Base-by-base conservation (phyloP, 2,329 filamentous ascomycete genomes). In the Mariannaea sp. region DNA sequence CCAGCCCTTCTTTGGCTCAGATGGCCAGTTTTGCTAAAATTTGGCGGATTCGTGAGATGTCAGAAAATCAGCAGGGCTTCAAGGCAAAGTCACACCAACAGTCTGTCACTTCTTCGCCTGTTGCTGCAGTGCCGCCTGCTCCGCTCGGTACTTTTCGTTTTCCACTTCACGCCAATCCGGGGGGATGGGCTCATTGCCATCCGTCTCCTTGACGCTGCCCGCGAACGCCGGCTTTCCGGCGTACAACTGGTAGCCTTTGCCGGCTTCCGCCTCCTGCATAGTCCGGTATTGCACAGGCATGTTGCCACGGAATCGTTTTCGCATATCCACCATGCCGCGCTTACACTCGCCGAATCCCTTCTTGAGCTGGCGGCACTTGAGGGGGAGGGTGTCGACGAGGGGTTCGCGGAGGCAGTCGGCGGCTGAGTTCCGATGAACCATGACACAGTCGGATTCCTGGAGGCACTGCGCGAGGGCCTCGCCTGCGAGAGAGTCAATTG, bases 321-420 rank as follows among this genome's bases (percentile, higher is more conserved):
- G 90, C 94, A 99, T 99, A 73, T 99, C 94, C 65, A 97, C 89
- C 85, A 96, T 85, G 61, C 94, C 94, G 61, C 93, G 89, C 69
- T 96, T 95, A 82, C 94, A 99, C 71, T 97, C 90, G 71, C 90
- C 89, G 67, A 95, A 94, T 39, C 92, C 91, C 72, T 91, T 92
- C 72, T 93, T 91, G 55, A 99, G 82, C 74, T 97, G 93, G 71
- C 93, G 91, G 76, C 94, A 99, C 74, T 88, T 87, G 19, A 83
- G 87, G 16, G 94, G 93, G 12, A 99, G 85, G 6, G 86, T 87
- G 59, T 94, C 87, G 71, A 85, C 80, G 58, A 96, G 85, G 3
- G 93, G 93, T 14, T 86, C 81, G 42, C 90, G 88, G 39, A 99
- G 85, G 74, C 94, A 99, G 69, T 97, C 93, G 71, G 87, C 81